These are phyloP conservation scores for Casuarina glauca DNA, from an alignment of 306 rosid genomes.

Conservation along the genomic window DNA sequence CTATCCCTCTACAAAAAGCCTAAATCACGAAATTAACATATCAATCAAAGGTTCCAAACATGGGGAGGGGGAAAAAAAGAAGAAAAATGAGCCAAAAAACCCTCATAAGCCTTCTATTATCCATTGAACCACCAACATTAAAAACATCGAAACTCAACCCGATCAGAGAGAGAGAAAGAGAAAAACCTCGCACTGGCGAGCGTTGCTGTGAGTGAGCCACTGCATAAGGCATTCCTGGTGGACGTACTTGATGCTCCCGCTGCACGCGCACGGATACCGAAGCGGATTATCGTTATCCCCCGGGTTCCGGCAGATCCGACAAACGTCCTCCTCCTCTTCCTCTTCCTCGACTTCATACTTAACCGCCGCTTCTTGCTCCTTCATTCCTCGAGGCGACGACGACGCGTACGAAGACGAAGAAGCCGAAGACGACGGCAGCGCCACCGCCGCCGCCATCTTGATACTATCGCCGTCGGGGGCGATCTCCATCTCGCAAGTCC, in stretches of 20 bases:
- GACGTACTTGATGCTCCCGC: conserved; percentile 96
- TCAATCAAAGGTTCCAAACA: neutral
- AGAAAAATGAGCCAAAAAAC: neutral
- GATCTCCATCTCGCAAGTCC: conserved; percentile 63
- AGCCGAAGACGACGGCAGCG: conserved; percentile 35
- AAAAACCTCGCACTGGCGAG: conserved; percentile 98
- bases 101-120: neutral
- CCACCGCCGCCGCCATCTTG: conserved; percentile 35
- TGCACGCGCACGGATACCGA: conserved; percentile 93
- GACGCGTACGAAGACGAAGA: conserved; percentile 32
- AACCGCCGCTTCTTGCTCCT: conserved; percentile 41
- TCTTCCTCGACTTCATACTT: conserved; percentile 84
- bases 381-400: conserved; percentile 40
- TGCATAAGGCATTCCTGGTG: conserved; percentile 98
- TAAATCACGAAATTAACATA: neutral
- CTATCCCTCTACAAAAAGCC: too few relatives aligned
- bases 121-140: neutral
- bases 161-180: conserved; percentile 8
- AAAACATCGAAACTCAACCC: neutral
- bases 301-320: conserved; percentile 95
- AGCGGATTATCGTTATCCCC: conserved; percentile 90
- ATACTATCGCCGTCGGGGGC: conserved; percentile 56
- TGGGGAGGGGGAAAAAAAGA: neutral
- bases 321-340: conserved; percentile 95
- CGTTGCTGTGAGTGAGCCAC: conserved; percentile 99